phyloP scores from a whole-genome alignment of 192 early-diverging fungal genomes.

The Polychytrium aggregatum region DNA sequence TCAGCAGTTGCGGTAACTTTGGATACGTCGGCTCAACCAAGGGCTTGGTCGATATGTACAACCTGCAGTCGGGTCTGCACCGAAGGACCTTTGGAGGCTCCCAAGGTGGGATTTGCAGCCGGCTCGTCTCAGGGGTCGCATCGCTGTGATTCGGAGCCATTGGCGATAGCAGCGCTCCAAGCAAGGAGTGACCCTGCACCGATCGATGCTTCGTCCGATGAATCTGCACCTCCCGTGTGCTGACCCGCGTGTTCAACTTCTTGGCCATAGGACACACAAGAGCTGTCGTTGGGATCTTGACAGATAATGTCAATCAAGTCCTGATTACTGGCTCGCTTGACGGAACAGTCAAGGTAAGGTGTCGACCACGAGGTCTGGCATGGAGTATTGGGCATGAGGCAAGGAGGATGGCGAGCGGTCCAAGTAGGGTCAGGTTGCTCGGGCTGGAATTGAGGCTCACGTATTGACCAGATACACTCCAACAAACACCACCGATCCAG shows the following conservation, averaged over 20 bases:
- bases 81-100: slow-evolving; percentile 53
- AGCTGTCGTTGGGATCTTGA: slow-evolving; percentile 65
- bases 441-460: too few relatives aligned
- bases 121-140: too few relatives aligned
- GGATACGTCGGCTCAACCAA: slow-evolving; percentile 69
- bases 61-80: slow-evolving; percentile 85
- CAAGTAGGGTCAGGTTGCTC: too few relatives aligned
- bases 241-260: too few relatives aligned
- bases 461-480: too few relatives aligned
- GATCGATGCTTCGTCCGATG: too few relatives aligned
- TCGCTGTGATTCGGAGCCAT: too few relatives aligned
- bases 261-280: slow-evolving; percentile 62
- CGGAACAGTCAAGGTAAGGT: slow-evolving; percentile 56
- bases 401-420: too few relatives aligned
- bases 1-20: slow-evolving; percentile 91
- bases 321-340: slow-evolving; percentile 76
- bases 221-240: too few relatives aligned
- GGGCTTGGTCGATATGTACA: slow-evolving; percentile 81
- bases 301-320: slow-evolving; percentile 58
- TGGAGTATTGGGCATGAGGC: too few relatives aligned
- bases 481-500: slow-evolving; percentile 23
- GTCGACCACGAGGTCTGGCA: background rate
- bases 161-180: too few relatives aligned
- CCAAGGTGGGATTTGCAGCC: slow-evolving; percentile 24
- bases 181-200: too few relatives aligned